These are phyloP conservation scores for Barnettozyma siamensis DNA, from an alignment of 805 yeast genomes.

Conservation along the genomic window DNA sequence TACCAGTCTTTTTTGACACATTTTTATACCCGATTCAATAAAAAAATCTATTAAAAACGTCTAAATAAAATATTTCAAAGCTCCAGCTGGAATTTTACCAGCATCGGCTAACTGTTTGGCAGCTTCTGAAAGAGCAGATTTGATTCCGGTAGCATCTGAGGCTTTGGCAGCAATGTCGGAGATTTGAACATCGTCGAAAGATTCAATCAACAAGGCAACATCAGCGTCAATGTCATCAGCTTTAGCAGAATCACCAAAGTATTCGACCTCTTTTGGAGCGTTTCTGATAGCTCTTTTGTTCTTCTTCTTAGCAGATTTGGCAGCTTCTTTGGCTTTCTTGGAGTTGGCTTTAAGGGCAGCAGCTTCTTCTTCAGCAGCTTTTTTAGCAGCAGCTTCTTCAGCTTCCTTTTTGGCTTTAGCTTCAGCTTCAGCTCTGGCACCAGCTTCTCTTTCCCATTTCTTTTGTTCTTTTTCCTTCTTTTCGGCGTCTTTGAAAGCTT, in stretches of 20 bases:
- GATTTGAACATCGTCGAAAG: conserved; percentile 74
- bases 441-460: conserved; percentile 99
- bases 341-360: conserved; percentile 65
- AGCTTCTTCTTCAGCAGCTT: conserved; percentile 69
- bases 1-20: too few relatives aligned
- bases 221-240: conserved; percentile 72
- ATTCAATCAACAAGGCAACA: conserved; percentile 69
- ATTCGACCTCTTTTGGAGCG: conserved; percentile 74
- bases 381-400: conserved; percentile 77
- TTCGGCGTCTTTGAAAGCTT: conserved; percentile 86
- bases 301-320: conserved; percentile 88
- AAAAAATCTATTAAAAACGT: not conserved
- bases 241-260: conserved; percentile 74
- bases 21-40: too few relatives aligned
- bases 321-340: conserved; percentile 95
- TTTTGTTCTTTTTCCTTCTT: conserved; percentile 89
- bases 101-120: conserved; percentile 48
- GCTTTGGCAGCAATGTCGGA: conserved; percentile 68
- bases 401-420: conserved; percentile 83
- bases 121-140: conserved; percentile 50
- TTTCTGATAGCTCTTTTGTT: conserved; percentile 83
- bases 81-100: conserved; percentile 48
- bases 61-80: conserved; percentile 47
- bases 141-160: conserved; percentile 49
- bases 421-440: conserved; percentile 94